These are phyloP conservation scores for Prunus kanzakura DNA, from an alignment of 306 rosid genomes.

Conservation along the genomic window DNA sequence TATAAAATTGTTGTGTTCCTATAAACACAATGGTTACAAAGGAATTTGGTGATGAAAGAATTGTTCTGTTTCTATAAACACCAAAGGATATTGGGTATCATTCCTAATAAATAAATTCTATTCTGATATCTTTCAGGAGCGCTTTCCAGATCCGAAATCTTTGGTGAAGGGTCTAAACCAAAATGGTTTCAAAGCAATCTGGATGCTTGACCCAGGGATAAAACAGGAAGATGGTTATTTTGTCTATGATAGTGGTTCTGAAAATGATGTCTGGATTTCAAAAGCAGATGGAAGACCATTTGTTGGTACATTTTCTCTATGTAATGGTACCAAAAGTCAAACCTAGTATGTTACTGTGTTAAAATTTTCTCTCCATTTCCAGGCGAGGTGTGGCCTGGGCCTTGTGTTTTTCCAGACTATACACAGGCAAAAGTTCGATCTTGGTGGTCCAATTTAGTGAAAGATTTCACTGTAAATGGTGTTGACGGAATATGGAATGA, in stretches of 20 bases:
- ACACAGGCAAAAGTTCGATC: constrained; percentile 75
- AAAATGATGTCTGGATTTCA: constrained; percentile 70
- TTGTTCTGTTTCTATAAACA: neutral
- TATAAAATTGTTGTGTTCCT: neutral
- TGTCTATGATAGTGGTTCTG: constrained; percentile 72
- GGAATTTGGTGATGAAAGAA: constrained; percentile 30
- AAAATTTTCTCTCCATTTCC: constrained; percentile 24
- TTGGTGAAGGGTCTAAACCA: constrained; percentile 55
- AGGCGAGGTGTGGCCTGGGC: constrained; percentile 96
- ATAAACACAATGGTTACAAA: neutral
- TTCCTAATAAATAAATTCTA: constrained; percentile 16
- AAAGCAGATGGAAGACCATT: constrained; percentile 68
- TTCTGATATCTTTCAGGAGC: constrained; percentile 54
- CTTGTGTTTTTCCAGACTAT: constrained; percentile 91
- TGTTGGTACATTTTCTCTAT: constrained; percentile 47
- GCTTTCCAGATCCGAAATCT: constrained; percentile 68
- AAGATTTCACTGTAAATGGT: constrained; percentile 70
- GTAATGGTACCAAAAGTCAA: neutral
- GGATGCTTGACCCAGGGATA: constrained; percentile 98
- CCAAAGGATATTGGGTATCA: neutral
- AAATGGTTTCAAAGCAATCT: constrained; percentile 82
- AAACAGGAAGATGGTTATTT: constrained; percentile 77
- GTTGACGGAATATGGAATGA: constrained; percentile 99
- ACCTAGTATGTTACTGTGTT: constrained; percentile 1
- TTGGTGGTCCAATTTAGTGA: constrained; percentile 91